Conservation (phyloP, 2,329 filamentous ascomycete genomes). For the Ceratocystis cubensis region DNA sequence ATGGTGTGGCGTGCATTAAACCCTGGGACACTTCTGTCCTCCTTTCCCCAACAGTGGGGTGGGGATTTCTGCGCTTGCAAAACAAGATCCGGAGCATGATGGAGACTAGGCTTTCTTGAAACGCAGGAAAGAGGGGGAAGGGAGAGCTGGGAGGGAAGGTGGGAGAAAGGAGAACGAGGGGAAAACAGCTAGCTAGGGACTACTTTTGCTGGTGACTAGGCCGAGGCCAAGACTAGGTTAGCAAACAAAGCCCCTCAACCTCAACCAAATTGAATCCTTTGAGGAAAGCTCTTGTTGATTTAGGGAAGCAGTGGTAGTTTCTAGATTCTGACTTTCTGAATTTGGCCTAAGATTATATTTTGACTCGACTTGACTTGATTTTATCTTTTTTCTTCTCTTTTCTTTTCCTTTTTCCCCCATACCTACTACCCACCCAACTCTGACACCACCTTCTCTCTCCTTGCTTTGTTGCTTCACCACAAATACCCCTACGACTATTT, state of each 20-base stretch:
- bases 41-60: background rate
- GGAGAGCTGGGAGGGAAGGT: background rate
- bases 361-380: background rate
- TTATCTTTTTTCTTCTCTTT: slow-evolving; percentile 7
- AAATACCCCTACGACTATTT: slow-evolving; percentile 17
- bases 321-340: background rate
- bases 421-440: background rate
- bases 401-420: background rate
- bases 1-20: background rate
- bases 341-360: background rate
- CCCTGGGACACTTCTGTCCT: background rate
- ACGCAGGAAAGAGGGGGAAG: background rate
- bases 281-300: background rate
- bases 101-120: background rate
- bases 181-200: background rate
- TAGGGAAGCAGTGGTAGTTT: background rate
- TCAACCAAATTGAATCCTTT: slow-evolving; percentile 16
- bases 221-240: background rate
- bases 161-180: background rate
- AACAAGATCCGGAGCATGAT: background rate
- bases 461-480: slow-evolving; percentile 10
- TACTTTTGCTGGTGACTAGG: too few species aligned
- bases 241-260: slow-evolving; percentile 14
- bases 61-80: background rate
- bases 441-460: background rate